Evolutionary conservation across 1,139 yeast species (phyloP).

Genomic region (Suhomyces kunorum): DNA sequence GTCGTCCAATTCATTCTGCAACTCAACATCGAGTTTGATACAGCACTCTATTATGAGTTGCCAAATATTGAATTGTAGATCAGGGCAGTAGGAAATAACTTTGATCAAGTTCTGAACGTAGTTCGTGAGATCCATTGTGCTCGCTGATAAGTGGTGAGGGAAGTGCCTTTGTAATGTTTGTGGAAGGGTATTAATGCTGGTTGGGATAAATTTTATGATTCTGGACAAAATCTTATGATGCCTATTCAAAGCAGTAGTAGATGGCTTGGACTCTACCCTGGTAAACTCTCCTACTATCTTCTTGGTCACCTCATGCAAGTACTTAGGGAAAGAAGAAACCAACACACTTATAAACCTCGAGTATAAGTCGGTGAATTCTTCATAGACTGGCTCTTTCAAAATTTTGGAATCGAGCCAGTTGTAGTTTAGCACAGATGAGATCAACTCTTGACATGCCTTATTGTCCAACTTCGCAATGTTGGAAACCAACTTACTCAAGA

Average conservation of each 20-base stretch:
- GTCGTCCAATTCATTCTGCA: conserved; percentile 85
- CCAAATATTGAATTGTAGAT: conserved; percentile 75
- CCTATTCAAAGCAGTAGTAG: conserved; percentile 28
- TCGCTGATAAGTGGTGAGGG: conserved; percentile 75
- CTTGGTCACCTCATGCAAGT: conserved; percentile 80
- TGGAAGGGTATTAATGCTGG: conserved; percentile 69
- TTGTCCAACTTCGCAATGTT: conserved; percentile 44
- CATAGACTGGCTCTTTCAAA: conserved; percentile 21
- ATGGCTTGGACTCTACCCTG: conserved; percentile 16
- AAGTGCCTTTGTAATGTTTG: conserved; percentile 57
- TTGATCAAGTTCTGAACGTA: conserved; percentile 66
- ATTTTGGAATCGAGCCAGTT: conserved; percentile 55
- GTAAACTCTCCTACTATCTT: conserved; percentile 63
- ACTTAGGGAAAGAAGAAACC: conserved; percentile 84
- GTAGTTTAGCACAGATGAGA: conserved; percentile 40
- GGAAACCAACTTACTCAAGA: conserved; percentile 36
- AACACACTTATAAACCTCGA: conserved; percentile 74
- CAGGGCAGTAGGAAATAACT: conserved; percentile 69
- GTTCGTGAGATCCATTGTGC: conserved; percentile 53
- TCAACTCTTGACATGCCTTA: conserved; percentile 33
- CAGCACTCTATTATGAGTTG: conserved; percentile 74
- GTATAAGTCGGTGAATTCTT: conserved; percentile 49
- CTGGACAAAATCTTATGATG: conserved; percentile 71
- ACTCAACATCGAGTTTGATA: conserved; percentile 89
- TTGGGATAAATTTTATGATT: conserved; percentile 74